Evolutionary conservation across 1,284 basidiomycete genomes (phyloP).

Genomic region (Marasmius fiardii): DNA sequence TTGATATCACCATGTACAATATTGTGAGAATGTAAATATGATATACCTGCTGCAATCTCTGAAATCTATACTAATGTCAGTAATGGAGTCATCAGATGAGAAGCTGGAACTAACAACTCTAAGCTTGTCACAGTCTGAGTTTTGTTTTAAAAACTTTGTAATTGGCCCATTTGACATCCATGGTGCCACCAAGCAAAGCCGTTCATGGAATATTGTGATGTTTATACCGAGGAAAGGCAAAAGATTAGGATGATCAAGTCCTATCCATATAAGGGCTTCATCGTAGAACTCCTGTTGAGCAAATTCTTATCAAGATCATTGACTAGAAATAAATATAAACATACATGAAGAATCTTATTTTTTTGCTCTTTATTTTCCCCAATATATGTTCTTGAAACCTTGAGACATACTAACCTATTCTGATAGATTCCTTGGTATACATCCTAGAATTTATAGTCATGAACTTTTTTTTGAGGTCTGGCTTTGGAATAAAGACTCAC

Average conservation of each 20-base stretch:
- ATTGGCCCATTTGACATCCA: constrained; percentile 15
- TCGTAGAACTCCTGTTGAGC: constrained; percentile 6
- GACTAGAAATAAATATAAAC: too few species aligned
- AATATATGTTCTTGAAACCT: constrained; percentile 11
- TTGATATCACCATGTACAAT: constrained; percentile 1
- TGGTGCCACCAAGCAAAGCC: constrained; percentile 13
- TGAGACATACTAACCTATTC: constrained; percentile 3
- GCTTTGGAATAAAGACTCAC: neutral
- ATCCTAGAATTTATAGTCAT: constrained; percentile 1
- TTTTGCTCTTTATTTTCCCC: neutral
- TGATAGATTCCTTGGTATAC: constrained; percentile 8
- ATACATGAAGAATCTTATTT: too few species aligned
- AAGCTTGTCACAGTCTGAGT: constrained; percentile 8
- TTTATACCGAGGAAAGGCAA: constrained; percentile 14
- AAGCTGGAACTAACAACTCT: neutral
- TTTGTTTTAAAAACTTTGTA: constrained; percentile 4
- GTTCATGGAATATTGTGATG: constrained; percentile 2
- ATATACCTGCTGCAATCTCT: neutral
- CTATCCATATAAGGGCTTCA: constrained; percentile 15
- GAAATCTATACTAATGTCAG: neutral
- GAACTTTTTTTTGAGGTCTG: neutral
- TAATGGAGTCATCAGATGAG: too few species aligned
- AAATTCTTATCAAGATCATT: too few species aligned
- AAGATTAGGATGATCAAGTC: constrained; percentile 12
- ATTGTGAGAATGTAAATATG: neutral